Base-by-base conservation (phyloP, 2,329 filamentous ascomycete species). In the Aspergillus pseudoterreus region DNA sequence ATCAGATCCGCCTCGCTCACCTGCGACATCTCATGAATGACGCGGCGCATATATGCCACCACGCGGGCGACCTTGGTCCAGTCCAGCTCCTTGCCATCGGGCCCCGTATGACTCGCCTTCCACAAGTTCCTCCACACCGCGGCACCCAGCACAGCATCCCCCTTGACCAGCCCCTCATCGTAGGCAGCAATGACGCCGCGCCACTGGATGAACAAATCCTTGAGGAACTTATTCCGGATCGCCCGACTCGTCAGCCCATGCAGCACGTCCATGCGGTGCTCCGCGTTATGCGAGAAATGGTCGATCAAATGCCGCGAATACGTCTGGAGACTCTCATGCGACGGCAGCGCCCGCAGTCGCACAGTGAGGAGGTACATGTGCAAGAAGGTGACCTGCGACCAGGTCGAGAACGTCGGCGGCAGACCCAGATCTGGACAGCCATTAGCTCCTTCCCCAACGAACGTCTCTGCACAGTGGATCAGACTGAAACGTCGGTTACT, bases 51-150 rank as follows among this genome's bases (percentile, higher is more conserved):
- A 66, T 85, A 88, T 32, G 76, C 79, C 21, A 85, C 82, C 48
- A 89, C 80, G 53, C 76, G 70, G 4, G 83, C 84, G 50, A 89
- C 65, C 60, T 80, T 78, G 45, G 74, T 74, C 62, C 84, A 76
- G 69, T 88, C 82, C 15, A 86, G 77, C 50, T 85, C 78, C 19
- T 65, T 51, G 1, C 66, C 69, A 45, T 69, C 63, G 2, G 66
- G 59, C 4, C 59, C 63, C n/a, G 61, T 66, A 52, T 82, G 77
- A 43, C 75, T 76, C 19, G 83, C 90, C 75, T 92, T 91, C 78
- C 90, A 95, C 50, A 99, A 68, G 71, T 97, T 97, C 64, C 94
- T 82, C 94, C 94, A 99, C 44, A 99, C 78, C 8, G 94, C 94
- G 39, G 87, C 74, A 4, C 69, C 71, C 43, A 78, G 65, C 47